These are phyloP conservation scores for Globisporangium camurandrum DNA, from an alignment of 352 stramenopile species.

Conservation along the genomic window DNA sequence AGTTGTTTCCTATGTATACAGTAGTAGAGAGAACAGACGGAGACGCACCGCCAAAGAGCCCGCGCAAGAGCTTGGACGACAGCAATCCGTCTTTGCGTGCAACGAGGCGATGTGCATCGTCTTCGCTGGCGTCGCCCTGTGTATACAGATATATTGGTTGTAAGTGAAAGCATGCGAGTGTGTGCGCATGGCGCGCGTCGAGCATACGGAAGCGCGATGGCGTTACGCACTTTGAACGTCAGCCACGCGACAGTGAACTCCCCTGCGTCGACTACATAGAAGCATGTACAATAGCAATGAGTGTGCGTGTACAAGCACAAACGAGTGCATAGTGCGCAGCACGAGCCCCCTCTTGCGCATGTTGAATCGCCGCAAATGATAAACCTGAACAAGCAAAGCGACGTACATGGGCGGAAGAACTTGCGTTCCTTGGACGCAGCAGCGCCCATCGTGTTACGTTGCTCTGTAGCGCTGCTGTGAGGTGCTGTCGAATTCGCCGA, in stretches of 20 bases:
- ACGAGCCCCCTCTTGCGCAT: neutral
- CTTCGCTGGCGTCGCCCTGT: slow-evolving; percentile 66
- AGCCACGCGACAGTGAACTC: slow-evolving; percentile 84
- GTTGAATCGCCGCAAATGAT: too few species aligned
- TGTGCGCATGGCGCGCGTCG: neutral
- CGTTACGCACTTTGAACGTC: slow-evolving; percentile 73
- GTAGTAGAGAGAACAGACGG: neutral
- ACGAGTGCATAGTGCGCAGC: neutral
- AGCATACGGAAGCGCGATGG: neutral
- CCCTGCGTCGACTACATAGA: slow-evolving; percentile 43
- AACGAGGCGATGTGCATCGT: slow-evolving; percentile 50
- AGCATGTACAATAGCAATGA: neutral
- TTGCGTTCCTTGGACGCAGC: slow-evolving; percentile 38
- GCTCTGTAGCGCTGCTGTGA: too few species aligned
- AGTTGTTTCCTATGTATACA: neutral
- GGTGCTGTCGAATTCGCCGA: too few species aligned
- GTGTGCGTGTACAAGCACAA: neutral
- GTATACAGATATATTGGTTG: slow-evolving; percentile 3
- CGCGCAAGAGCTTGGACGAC: slow-evolving; percentile 68
- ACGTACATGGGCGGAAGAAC: slow-evolving; percentile 49
- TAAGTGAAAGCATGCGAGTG: neutral
- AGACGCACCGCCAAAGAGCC: slow-evolving; percentile 59
- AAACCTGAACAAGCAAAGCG: too few species aligned
- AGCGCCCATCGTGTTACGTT: slow-evolving; percentile 24
- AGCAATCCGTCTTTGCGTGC: slow-evolving; percentile 62